These are phyloP conservation scores for Metschnikowia cerradonensis DNA, from an alignment of 805 yeast species.

Conservation along the genomic window DNA sequence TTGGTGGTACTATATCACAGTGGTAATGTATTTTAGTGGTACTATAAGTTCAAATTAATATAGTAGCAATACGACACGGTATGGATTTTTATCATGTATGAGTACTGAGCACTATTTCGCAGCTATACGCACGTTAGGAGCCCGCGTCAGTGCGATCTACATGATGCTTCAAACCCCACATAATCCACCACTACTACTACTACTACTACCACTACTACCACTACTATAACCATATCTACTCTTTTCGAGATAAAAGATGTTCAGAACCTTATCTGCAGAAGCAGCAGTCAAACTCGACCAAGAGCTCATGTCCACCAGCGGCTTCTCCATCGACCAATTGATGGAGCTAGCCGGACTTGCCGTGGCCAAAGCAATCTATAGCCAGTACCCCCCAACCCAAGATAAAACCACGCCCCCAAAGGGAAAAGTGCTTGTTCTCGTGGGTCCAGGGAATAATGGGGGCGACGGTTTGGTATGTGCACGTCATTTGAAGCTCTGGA, in stretches of 20 bases:
- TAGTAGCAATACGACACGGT: too few relatives aligned
- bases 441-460: conserved; percentile 96
- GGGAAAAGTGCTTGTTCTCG: conserved; percentile 56
- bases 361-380: conserved; percentile 82
- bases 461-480: conserved; percentile 98
- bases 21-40: too few relatives aligned
- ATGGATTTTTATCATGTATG: too few relatives aligned
- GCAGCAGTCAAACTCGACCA: conserved; percentile 76
- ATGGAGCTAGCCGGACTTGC: conserved; percentile 97
- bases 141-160: too few relatives aligned
- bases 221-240: too few relatives aligned
- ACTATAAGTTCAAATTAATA: too few relatives aligned
- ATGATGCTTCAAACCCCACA: too few relatives aligned
- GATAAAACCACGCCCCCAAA: neutral
- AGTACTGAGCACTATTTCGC: too few relatives aligned
- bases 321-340: conserved; percentile 77
- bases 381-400: conserved; percentile 53
- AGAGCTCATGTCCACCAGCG: conserved; percentile 82
- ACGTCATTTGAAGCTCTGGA: conserved; percentile 74
- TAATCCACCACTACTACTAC: too few relatives aligned
- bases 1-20: too few relatives aligned
- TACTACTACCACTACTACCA: too few relatives aligned
- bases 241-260: neutral
- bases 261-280: conserved; percentile 34
- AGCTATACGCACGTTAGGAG: too few relatives aligned